A percentile compares a stretch with the other conserved stretches of the same genome.
These are phyloP conservation scores for Ophiostoma quercus DNA, from an alignment of 2,329 filamentous ascomycete genomes.

Conservation along the genomic window DNA sequence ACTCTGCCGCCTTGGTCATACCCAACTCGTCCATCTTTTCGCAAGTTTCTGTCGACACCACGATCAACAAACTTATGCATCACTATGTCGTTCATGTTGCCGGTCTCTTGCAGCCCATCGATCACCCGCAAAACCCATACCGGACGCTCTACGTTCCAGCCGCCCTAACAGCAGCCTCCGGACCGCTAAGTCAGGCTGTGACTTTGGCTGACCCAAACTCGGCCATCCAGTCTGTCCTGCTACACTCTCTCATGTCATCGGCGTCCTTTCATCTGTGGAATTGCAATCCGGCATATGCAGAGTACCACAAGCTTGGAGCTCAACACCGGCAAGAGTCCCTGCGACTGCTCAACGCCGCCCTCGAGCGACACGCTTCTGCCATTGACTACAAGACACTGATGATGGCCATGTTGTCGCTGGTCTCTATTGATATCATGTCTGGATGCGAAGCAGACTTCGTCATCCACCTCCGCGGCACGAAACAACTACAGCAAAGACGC, in stretches of 20 bases:
- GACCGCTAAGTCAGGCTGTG: neutral
- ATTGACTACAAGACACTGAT: slow-evolving; percentile 18
- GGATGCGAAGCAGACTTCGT: slow-evolving; percentile 22
- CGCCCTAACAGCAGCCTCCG: slow-evolving; percentile 4
- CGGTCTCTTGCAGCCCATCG: slow-evolving; percentile 22
- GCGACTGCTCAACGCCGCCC: slow-evolving; percentile 3
- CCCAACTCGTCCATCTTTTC: neutral
- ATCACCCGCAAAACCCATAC: slow-evolving; percentile 21
- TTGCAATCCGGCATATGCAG: slow-evolving; percentile 1
- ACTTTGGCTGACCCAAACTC: neutral
- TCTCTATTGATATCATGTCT: slow-evolving; percentile 23
- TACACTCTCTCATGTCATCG: slow-evolving; percentile 21
- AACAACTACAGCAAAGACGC: slow-evolving; percentile 19
- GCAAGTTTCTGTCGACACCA: slow-evolving; percentile 10
- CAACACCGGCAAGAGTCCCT: slow-evolving; percentile 19
- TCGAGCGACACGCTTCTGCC: neutral
- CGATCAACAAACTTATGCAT: slow-evolving; percentile 19
- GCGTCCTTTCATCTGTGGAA: slow-evolving; percentile 23
- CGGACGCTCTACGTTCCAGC: slow-evolving; percentile 17
- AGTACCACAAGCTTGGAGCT: slow-evolving; percentile 14
- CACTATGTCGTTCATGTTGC: slow-evolving; percentile 20
- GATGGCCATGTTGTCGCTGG: slow-evolving; percentile 24
- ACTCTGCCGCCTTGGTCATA: neutral
- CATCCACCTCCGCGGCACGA: slow-evolving; percentile 19
- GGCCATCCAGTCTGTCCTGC: neutral